Conservation (phyloP, 139 green algal species). For the Mesostigma viride region DNA sequence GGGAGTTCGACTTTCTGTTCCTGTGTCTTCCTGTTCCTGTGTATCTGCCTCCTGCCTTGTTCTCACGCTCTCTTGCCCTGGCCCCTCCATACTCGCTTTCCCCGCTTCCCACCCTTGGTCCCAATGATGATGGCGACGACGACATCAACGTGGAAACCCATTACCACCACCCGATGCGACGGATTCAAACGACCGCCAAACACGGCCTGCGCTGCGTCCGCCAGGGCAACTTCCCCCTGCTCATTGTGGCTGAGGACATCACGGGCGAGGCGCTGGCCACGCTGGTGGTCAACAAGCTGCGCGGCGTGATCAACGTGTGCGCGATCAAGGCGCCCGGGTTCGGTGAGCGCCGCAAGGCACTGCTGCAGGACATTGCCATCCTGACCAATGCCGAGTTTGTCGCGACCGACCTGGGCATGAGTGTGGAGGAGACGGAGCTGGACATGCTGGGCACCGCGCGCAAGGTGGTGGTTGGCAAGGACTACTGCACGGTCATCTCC, state of each 20-base stretch:
- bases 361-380: conserved; percentile 59
- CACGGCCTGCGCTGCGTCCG: too few species aligned
- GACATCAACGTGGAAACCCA: too few species aligned
- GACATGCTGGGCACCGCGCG: conserved; percentile 86
- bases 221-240: conserved; percentile 23
- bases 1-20: too few species aligned
- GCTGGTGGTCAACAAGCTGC: conserved; percentile 98
- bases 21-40: too few species aligned
- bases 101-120: too few species aligned
- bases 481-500: conserved; percentile 81
- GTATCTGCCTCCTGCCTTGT: too few species aligned
- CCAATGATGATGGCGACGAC: too few species aligned
- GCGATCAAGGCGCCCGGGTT: conserved; percentile 80
- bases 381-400: conserved; percentile 89
- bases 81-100: too few species aligned
- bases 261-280: conserved; percentile 88
- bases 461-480: conserved; percentile 74
- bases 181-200: too few species aligned
- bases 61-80: too few species aligned
- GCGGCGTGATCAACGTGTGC: conserved; percentile 83
- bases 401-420: conserved; percentile 82
- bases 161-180: too few species aligned
- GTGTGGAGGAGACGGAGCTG: conserved; percentile 49
- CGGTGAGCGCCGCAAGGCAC: conserved; percentile 71
- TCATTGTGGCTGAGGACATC: conserved; percentile 96